phyloP scores from a whole-genome alignment of 192 early-diverging fungal genomes.

The Rhizophagus prolifer region DNA sequence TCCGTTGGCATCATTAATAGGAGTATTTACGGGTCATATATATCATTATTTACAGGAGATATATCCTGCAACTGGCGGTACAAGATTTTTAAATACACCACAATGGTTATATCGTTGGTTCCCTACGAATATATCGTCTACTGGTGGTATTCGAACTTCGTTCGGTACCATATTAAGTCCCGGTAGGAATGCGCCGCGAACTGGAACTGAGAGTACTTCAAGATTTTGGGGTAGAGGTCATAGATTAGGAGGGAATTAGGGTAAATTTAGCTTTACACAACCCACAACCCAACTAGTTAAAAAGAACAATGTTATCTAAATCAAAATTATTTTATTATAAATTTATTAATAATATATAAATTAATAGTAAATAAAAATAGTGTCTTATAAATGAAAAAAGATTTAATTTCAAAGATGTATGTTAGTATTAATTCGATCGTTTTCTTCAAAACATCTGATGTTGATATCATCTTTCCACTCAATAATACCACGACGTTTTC shows the following conservation, averaged over 20 bases:
- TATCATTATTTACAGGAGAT: slow-evolving; percentile 74
- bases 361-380: neutral
- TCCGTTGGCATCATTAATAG: slow-evolving; percentile 55
- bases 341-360: neutral
- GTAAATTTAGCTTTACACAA: neutral
- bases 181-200: neutral
- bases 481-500: neutral
- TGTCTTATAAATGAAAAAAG: too few species aligned
- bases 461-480: neutral
- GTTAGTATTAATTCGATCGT: slow-evolving; percentile 1
- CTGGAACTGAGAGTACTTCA: neutral
- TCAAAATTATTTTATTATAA: neutral
- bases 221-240: slow-evolving; percentile 19
- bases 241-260: slow-evolving; percentile 4
- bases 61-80: slow-evolving; percentile 65
- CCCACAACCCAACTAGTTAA: too few species aligned
- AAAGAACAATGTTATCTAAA: too few species aligned
- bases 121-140: slow-evolving; percentile 15
- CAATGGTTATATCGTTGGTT: slow-evolving; percentile 52
- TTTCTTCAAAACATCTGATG: slow-evolving; percentile 9
- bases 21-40: slow-evolving; percentile 64
- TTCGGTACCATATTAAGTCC: neutral
- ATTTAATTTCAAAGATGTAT: neutral
- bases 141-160: neutral
- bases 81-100: slow-evolving; percentile 68